Conservation (phyloP, 352 stramenopile genomes). For the Hyaloperonospora arabidopsidis region DNA sequence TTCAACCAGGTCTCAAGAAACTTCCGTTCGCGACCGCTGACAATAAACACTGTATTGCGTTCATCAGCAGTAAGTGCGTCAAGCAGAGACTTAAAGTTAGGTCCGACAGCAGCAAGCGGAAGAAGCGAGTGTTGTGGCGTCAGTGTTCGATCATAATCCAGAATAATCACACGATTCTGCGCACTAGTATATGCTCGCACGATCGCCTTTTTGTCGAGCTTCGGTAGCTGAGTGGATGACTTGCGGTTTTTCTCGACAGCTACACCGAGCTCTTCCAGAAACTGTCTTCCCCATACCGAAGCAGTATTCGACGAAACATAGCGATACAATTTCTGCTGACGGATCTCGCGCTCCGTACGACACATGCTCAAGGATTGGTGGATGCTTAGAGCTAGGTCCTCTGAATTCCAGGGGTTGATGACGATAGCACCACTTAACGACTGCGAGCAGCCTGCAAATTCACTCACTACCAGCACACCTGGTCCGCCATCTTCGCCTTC, state of each 20-base stretch:
- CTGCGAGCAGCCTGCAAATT: constrained; percentile 86
- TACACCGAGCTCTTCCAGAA: constrained; percentile 61
- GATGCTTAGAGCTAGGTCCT: constrained; percentile 75
- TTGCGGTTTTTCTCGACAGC: constrained; percentile 56
- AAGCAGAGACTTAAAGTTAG: constrained; percentile 71
- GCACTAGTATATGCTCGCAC: constrained; percentile 56
- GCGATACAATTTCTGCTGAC: constrained; percentile 84
- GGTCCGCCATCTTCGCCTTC: constrained; percentile 73
- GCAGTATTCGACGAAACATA: constrained; percentile 85
- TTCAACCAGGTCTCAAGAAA: constrained; percentile 88
- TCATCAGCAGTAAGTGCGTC: constrained; percentile 57
- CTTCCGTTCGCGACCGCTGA: constrained; percentile 69
- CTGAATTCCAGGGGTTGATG: constrained; percentile 84
- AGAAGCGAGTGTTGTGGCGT: constrained; percentile 68
- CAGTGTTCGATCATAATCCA: constrained; percentile 85
- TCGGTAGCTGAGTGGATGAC: constrained; percentile 42
- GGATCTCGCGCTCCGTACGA: constrained; percentile 76
- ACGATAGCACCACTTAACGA: constrained; percentile 81
- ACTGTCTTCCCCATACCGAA: constrained; percentile 73
- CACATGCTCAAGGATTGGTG: constrained; percentile 81
- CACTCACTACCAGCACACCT: constrained; percentile 80
- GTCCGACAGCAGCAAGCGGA: constrained; percentile 66
- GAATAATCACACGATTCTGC: constrained; percentile 79
- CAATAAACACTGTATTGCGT: constrained; percentile 71
- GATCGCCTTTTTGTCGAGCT: constrained; percentile 50